These are phyloP conservation scores for Venturia nashicola DNA, from an alignment of 2,329 filamentous ascomycete genomes.

Conservation along the genomic window DNA sequence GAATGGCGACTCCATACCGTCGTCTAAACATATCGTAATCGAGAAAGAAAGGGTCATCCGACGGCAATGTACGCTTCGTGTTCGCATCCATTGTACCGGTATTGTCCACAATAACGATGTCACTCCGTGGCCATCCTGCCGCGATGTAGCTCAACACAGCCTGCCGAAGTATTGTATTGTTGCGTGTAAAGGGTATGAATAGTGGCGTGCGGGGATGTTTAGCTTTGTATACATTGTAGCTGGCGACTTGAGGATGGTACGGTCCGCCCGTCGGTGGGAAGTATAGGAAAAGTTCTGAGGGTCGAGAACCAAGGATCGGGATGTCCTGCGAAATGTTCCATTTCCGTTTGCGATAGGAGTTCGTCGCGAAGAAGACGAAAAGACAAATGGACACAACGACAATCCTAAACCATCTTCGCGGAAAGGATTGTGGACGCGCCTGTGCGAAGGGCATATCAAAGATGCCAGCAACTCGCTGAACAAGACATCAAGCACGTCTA, in stretches of 20 bases:
- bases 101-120: conserved; percentile 49
- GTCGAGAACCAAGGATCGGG: conserved; percentile 8
- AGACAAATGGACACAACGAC: background rate
- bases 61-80: conserved; percentile 31
- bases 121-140: conserved; percentile 43
- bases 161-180: conserved; percentile 44
- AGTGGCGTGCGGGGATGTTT: conserved; percentile 30
- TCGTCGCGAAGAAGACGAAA: background rate
- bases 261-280: conserved; percentile 11
- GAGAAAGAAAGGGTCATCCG: conserved; percentile 46
- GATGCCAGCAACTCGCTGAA: background rate
- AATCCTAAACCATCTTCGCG: background rate
- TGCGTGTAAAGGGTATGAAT: conserved; percentile 47
- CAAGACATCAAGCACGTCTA: background rate
- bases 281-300: conserved; percentile 10
- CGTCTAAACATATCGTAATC: conserved; percentile 35
- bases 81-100: conserved; percentile 45
- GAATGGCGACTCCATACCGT: conserved; percentile 34
- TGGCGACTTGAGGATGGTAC: conserved; percentile 10
- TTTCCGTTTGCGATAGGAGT: conserved; percentile 1
- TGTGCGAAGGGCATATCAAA: background rate
- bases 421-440: background rate
- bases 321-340: background rate
- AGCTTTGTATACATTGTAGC: conserved; percentile 11
- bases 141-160: conserved; percentile 45